Evolutionary conservation across 805 yeast species (phyloP), one percentile per base, ranked within the genome.

Genomic region (Candida awuae): DNA sequence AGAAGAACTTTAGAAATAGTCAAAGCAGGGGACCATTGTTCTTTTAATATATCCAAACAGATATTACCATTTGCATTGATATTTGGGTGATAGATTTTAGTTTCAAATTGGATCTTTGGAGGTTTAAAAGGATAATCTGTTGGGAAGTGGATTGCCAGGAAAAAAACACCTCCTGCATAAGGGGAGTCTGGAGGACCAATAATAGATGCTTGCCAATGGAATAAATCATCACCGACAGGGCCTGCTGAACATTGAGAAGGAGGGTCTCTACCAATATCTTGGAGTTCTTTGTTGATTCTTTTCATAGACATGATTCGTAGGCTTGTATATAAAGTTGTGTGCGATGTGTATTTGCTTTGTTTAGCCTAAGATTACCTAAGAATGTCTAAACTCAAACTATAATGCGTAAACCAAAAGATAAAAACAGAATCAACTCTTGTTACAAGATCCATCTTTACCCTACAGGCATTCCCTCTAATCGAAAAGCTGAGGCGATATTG

Each of bases 241-340:
- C 98, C 98, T 9, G 98, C 98, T 18, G 97, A 87, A 67, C 97
- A 92, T 33, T 96, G 88, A 47, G 97, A 84, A 55, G 97, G 97
- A 48, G 98, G 98, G 63, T 90, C 98, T 73, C 95, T 86, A 62
- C 96, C 96, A 60, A 90, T 74, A 65, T 92, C 98, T 55, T 81
- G 80, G 56, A 92, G 75, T 70, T 90, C 98, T 69, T 90, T 90
- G 68, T 85, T 84, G 57, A 90, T 86, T 75, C 98, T 87, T 69
- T 92, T 92, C 55, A 78, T 71, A 51, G 97, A 92, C 95, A 87
- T 86, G 38, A 19, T 25, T 38, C 39, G 17, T 29, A 18, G 15
- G 22, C 27, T 22, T 25, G 14, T 32, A 18, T 41, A 10, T 17
- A 15, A 6, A 9, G 26, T 22, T 31, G 17, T 27, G 18, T 6